phyloP scores from a whole-genome alignment of 2,329 filamentous ascomycete genomes.

The Nakataea oryzae region DNA sequence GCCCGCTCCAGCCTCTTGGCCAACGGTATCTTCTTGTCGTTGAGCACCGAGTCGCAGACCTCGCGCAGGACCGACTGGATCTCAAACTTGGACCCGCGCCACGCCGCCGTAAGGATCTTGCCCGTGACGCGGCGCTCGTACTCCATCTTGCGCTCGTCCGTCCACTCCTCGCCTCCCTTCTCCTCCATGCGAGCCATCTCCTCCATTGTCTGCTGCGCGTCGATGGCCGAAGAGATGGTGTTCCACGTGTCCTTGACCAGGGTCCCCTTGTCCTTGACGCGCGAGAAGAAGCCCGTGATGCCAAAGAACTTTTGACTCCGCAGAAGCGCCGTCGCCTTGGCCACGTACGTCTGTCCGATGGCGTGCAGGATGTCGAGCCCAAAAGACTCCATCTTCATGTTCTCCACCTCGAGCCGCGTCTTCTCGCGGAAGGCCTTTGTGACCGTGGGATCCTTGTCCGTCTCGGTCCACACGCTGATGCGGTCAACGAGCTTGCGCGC shows the following conservation, averaged over 20 bases:
- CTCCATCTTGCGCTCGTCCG: conserved; percentile 90
- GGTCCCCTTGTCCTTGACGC: conserved; percentile 91
- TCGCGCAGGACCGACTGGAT: conserved; percentile 93
- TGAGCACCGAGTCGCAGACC: conserved; percentile 81
- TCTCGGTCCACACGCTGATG: conserved; percentile 93
- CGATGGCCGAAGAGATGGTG: conserved; percentile 90
- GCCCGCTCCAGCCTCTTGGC: conserved; percentile 85
- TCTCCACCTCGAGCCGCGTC: conserved; percentile 89
- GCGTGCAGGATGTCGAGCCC: conserved; percentile 93
- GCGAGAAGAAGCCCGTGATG: conserved; percentile 87
- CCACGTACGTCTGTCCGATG: conserved; percentile 82
- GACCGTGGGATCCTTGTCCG: conserved; percentile 77
- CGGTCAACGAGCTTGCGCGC: conserved; percentile 79
- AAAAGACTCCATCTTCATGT: conserved; percentile 98
- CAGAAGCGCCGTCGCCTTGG: conserved; percentile 77
- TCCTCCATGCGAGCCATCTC: conserved; percentile 97
- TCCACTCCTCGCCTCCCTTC: conserved; percentile 93
- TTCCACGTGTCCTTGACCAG: conserved; percentile 98
- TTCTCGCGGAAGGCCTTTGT: conserved; percentile 88
- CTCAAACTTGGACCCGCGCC: conserved; percentile 94
- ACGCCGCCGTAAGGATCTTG: conserved; percentile 94
- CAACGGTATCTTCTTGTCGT: conserved; percentile 66
- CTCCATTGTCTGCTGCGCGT: conserved; percentile 97
- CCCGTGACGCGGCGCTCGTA: conserved; percentile 93
- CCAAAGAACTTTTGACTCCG: conserved; percentile 96